A percentile compares a stretch with the other conserved stretches of the same genome.
Evolutionary conservation across 352 stramenopile genomes (phyloP).

Genomic region (Pythium pectinolyticum): DNA sequence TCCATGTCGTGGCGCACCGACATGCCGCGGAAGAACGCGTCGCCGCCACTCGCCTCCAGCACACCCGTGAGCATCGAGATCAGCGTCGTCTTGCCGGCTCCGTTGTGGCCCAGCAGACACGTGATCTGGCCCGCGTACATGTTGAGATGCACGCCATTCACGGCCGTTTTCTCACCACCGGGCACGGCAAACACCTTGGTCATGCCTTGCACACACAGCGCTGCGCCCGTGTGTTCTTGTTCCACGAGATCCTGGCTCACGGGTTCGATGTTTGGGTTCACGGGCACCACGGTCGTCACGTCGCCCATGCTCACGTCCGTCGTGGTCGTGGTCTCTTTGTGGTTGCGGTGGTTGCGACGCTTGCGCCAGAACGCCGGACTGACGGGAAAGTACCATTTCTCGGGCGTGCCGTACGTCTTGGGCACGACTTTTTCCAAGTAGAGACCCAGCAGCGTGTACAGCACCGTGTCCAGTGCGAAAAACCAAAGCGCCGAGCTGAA

Average conservation of each 20-base stretch:
- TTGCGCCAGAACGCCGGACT: conserved; percentile 65
- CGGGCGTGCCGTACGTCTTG: conserved; percentile 83
- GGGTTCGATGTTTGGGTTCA: conserved; percentile 29
- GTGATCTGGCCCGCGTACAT: conserved; percentile 90
- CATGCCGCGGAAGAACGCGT: conserved; percentile 35
- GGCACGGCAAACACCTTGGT: conserved; percentile 54
- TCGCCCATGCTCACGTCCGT: conserved; percentile 3
- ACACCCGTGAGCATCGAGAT: conserved; percentile 87
- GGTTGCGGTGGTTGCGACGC: conserved; percentile 18
- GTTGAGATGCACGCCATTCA: conserved; percentile 65
- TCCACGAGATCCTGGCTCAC: conserved; percentile 23
- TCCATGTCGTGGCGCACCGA: conserved; percentile 49
- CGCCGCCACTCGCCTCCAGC: conserved; percentile 25
- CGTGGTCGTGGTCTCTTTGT: no score
- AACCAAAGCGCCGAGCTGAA: conserved; percentile 61
- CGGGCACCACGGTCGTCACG: neutral
- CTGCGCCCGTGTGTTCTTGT: conserved; percentile 26
- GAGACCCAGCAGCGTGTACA: conserved; percentile 87
- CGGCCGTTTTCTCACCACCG: conserved; percentile 63
- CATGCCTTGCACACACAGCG: conserved; percentile 36
- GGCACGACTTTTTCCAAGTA: conserved; percentile 92
- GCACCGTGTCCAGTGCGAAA: conserved; percentile 81
- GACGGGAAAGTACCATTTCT: conserved; percentile 92
- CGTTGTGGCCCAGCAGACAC: conserved; percentile 87
- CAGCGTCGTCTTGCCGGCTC: conserved; percentile 80